Conservation (phyloP, 495 filamentous ascomycete genomes). For the Aspergillus egyptiacus region DNA sequence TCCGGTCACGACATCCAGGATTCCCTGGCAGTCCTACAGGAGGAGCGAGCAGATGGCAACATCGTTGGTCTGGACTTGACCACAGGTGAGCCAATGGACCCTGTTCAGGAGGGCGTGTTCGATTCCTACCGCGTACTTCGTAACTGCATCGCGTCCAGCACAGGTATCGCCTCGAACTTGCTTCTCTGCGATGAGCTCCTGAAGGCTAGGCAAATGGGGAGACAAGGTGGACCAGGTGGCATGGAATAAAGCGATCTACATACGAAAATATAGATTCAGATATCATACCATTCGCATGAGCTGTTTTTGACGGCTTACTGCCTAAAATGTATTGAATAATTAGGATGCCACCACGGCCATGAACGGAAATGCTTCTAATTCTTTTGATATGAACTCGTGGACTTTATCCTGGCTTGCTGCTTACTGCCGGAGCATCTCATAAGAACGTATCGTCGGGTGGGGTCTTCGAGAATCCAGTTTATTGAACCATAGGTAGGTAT, state of each 20-base stretch:
- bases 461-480: no score
- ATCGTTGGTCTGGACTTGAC: constrained; percentile 78
- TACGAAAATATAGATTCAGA: constrained; percentile 11
- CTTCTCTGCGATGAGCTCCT: constrained; percentile 94
- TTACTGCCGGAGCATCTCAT: no score
- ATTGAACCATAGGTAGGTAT: no score
- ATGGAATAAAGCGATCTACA: constrained; percentile 40
- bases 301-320: background rate
- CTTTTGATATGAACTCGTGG: no score
- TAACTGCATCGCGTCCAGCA: constrained; percentile 88
- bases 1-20: constrained; percentile 96
- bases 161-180: constrained; percentile 91
- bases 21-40: constrained; percentile 73
- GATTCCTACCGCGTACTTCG: constrained; percentile 93
- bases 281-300: constrained; percentile 4
- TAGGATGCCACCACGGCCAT: background rate
- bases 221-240: constrained; percentile 36
- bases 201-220: constrained; percentile 92
- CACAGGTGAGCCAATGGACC: constrained; percentile 91
- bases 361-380: background rate
- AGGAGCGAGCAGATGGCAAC: constrained; percentile 80
- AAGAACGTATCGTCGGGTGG: no score
- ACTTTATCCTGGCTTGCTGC: background rate
- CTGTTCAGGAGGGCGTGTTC: constrained; percentile 85
- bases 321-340: background rate